These are phyloP conservation scores for Choanephora cucurbitarum DNA, from an alignment of 371 early-diverging fungal species.

Conservation along the genomic window DNA sequence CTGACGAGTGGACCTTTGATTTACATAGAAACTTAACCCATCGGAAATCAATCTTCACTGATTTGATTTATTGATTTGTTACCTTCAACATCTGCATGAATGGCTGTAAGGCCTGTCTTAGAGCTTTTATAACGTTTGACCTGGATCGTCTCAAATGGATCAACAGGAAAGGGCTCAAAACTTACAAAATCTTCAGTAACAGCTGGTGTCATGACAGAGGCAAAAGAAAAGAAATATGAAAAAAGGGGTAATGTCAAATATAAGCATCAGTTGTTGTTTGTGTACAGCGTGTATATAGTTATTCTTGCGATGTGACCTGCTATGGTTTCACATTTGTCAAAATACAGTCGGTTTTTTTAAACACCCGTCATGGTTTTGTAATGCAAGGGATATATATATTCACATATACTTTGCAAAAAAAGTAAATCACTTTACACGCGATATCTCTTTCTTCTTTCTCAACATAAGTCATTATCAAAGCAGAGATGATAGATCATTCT, in stretches of 20 bases:
- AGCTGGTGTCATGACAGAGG: slow-evolving; percentile 12
- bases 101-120: slow-evolving; percentile 51
- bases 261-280: slow-evolving; percentile 4
- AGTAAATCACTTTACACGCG: not conserved
- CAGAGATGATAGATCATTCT: slow-evolving; percentile 10
- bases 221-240: slow-evolving; percentile 1
- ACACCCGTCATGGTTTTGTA: not conserved
- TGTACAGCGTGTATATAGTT: no score
- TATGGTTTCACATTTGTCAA: slow-evolving; percentile 4
- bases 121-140: slow-evolving; percentile 49
- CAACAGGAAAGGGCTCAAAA: slow-evolving; percentile 19
- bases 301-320: no score
- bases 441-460: not conserved
- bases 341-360: not conserved
- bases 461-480: not conserved
- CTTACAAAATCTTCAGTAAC: slow-evolving; percentile 19
- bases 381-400: not conserved
- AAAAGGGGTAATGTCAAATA: slow-evolving; percentile 18
- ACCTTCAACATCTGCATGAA: slow-evolving; percentile 57
- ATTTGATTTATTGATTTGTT: not conserved
- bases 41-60: not conserved
- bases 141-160: slow-evolving; percentile 25
- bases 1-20: slow-evolving; percentile 53
- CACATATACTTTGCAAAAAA: not conserved
- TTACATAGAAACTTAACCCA: not conserved